Base-by-base conservation (phyloP, 139 green algal species). In the Chlamydomonas applanata region DNA sequence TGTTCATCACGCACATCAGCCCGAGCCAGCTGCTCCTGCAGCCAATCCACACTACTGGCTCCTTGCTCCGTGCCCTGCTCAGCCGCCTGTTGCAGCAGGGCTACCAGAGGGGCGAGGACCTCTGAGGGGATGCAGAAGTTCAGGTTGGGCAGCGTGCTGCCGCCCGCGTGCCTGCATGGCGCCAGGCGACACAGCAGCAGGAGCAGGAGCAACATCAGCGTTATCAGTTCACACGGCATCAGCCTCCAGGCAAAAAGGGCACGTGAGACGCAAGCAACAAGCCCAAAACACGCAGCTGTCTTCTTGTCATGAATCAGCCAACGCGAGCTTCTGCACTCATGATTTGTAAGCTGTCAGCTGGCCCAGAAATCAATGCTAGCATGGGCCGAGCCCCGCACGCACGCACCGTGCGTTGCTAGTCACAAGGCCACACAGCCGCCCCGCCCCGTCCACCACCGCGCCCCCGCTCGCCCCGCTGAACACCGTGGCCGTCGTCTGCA, bases 381-480 rank as follows among this genome's bases (percentile, higher is more conserved):
- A 20, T 13, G 56, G 56, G 56, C 7, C 16, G 17, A 64, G 17
- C 17, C 7, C 17, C 17, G 7, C 7, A 25, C 25, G 4, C 40
- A 49, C 65, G 1, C 45, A 73, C 67, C 67, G 34, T 14, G 89
- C 82, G 67, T 93, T 93, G 83, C 80, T 90, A 52, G 90, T 95
- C 13, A 93, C 82, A 22, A 95, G 68, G 0, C 88, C 91, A 59
- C 89, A 59, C 62, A 95, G 65, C n/a, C 34, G 32, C 0, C 88
- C 90, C 2, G 22, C 4, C 0, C 29, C 16, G 63, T 85, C 72
- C 22, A 94, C 29, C 24, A 94, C 57, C 5, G 86, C 88, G 9
- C 87, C 91, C 1, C 91, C 91, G 79, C 87, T 93, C 46, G 88
- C 88, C 34, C 91, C 91, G n/a, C 73, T 77, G 76, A 92, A 83